Conservation (phyloP, 2,329 filamentous ascomycete genomes). For the Aspergillus felis region DNA sequence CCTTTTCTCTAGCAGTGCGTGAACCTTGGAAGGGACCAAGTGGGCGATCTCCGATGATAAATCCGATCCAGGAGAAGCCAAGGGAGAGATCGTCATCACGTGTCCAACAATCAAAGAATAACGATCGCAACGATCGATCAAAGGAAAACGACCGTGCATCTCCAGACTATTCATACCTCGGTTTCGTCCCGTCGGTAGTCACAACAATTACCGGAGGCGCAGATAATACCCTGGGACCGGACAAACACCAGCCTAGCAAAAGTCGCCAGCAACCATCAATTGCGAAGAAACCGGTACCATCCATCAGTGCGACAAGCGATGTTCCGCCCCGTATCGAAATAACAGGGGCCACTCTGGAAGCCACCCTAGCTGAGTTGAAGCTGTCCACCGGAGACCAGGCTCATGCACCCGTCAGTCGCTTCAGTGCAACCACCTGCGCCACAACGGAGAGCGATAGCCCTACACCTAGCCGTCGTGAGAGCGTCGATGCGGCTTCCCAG, state of each 20-base stretch:
- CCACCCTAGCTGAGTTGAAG: slow-evolving; percentile 32
- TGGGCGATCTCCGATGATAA: slow-evolving; percentile 62
- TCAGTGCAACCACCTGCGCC: slow-evolving; percentile 61
- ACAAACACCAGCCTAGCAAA: slow-evolving; percentile 21
- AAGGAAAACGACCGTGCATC: slow-evolving; percentile 29
- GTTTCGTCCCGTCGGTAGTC: slow-evolving; percentile 27
- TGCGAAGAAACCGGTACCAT: slow-evolving; percentile 4
- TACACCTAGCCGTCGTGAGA: slow-evolving; percentile 36
- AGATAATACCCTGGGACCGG: slow-evolving; percentile 5
- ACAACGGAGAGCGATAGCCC: slow-evolving; percentile 48
- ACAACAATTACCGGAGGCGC: slow-evolving; percentile 31
- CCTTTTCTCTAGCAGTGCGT: slow-evolving; percentile 41
- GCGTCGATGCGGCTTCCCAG: slow-evolving; percentile 27
- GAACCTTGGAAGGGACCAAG: slow-evolving; percentile 69
- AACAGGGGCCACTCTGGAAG: slow-evolving; percentile 27
- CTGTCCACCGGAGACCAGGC: slow-evolving; percentile 31
- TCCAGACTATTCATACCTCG: slow-evolving; percentile 24
- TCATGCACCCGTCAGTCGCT: slow-evolving; percentile 56
- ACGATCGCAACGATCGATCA: slow-evolving; percentile 15
- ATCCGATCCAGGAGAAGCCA: slow-evolving; percentile 60
- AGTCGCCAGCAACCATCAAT: slow-evolving; percentile 29
- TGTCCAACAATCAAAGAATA: slow-evolving; percentile 23
- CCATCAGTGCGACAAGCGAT: slow-evolving; percentile 10
- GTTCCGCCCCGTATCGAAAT: slow-evolving; percentile 21
- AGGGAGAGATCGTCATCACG: slow-evolving; percentile 56